Conservation (phyloP, 2,329 filamentous ascomycete genomes). For the Claviceps quebecensis region DNA sequence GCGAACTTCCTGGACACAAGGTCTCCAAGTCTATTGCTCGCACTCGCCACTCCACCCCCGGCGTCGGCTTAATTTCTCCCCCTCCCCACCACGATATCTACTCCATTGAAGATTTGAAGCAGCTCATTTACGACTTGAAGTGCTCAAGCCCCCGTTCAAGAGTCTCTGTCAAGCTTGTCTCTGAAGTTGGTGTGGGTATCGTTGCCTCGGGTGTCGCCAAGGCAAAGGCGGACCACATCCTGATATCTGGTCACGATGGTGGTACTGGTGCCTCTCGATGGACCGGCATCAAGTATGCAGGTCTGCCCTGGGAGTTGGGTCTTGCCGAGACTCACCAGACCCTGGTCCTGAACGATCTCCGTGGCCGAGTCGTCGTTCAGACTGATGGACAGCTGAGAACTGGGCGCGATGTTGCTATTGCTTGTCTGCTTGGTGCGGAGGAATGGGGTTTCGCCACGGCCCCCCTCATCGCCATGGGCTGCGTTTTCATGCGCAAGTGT, state of each 20-base stretch:
- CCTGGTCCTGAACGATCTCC: constrained; percentile 84
- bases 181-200: constrained; percentile 93
- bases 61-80: constrained; percentile 89
- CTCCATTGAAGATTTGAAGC: constrained; percentile 95
- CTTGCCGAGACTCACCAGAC: constrained; percentile 96
- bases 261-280: constrained; percentile 92
- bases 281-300: constrained; percentile 98
- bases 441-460: constrained; percentile 96
- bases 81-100: constrained; percentile 98
- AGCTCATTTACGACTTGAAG: constrained; percentile 94
- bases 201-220: constrained; percentile 96
- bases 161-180: constrained; percentile 94
- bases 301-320: constrained; percentile 91
- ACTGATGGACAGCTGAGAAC: constrained; percentile 91
- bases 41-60: constrained; percentile 89
- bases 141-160: constrained; percentile 86
- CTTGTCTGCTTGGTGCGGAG: constrained; percentile 90
- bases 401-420: constrained; percentile 85
- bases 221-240: constrained; percentile 90
- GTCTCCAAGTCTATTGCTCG: constrained; percentile 87
- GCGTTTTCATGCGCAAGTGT: constrained; percentile 84
- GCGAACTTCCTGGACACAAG: constrained; percentile 93
- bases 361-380: constrained; percentile 89
- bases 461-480: constrained; percentile 91
- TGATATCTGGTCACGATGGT: constrained; percentile 94